phyloP scores from a whole-genome alignment of 805 yeast genomes.

The Candida hispaniensis region DNA sequence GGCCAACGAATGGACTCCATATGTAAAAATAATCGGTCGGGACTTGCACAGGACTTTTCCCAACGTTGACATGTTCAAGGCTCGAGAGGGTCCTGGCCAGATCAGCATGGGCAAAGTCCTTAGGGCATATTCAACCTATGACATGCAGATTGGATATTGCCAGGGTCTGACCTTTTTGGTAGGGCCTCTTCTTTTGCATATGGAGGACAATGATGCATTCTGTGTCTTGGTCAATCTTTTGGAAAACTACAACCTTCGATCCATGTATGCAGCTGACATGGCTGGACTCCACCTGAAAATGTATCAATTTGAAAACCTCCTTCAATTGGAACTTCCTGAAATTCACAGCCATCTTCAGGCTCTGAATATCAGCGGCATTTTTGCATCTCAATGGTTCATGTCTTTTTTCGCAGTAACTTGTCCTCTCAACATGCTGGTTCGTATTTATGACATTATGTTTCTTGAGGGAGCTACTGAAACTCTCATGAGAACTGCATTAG shows the following conservation, averaged over 20 bases:
- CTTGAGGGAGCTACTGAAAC: conserved; percentile 45
- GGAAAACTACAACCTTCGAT: conserved; percentile 47
- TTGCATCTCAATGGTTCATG: conserved; percentile 56
- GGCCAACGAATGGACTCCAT: conserved; percentile 35
- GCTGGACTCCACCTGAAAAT: conserved; percentile 44
- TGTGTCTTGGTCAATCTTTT: conserved; percentile 44
- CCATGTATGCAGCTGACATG: conserved; percentile 45
- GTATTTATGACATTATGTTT: conserved; percentile 41
- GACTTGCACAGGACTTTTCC: conserved; percentile 56
- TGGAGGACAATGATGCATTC: conserved; percentile 36
- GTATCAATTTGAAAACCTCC: conserved; percentile 39
- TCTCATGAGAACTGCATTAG: conserved; percentile 46
- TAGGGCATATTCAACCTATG: conserved; percentile 54
- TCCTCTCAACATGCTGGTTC: conserved; percentile 42
- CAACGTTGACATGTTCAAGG: conserved; percentile 38
- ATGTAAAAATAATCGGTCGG: conserved; percentile 39
- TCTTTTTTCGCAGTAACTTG: conserved; percentile 49
- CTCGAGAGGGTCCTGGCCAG: conserved; percentile 34
- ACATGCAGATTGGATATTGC: conserved; percentile 56
- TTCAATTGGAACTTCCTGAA: conserved; percentile 34
- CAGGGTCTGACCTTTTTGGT: conserved; percentile 57
- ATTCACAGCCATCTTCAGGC: conserved; percentile 36
- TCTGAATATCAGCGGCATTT: conserved; percentile 38
- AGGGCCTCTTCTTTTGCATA: conserved; percentile 43
- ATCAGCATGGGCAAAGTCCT: conserved; percentile 41